Evolutionary conservation across 345 rosid genomes (phyloP).

Genomic region (Excoecaria cochinchinensis): DNA sequence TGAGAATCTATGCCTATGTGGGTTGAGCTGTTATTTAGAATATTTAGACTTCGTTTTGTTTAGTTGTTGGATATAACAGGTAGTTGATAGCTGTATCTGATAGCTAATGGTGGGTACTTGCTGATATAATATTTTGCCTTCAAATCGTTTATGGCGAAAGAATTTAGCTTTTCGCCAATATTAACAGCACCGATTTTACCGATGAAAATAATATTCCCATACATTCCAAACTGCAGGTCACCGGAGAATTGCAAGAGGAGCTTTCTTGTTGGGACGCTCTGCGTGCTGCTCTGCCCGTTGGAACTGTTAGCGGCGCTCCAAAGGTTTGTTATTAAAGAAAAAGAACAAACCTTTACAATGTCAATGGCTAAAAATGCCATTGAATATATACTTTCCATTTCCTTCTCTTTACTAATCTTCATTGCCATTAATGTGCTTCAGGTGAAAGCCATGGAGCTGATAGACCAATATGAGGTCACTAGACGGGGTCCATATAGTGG

Average conservation of each 20-base stretch:
- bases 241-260: conserved; percentile 71
- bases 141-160: no score
- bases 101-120: no score
- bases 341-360: neutral
- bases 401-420: conserved; percentile 2
- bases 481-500: conserved; percentile 95
- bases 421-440: conserved; percentile 13
- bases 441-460: conserved; percentile 88
- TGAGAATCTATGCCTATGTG: conserved; percentile 25
- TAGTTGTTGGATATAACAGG: no score
- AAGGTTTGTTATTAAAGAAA: conserved; percentile 38
- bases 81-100: no score
- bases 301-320: conserved; percentile 95
- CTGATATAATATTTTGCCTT: no score
- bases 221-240: conserved; percentile 49
- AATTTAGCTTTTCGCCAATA: no score
- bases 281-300: conserved; percentile 79
- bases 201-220: neutral
- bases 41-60: no score
- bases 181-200: neutral
- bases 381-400: no score
- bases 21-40: neutral
- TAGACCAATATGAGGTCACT: conserved; percentile 65
- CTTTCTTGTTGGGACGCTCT: conserved; percentile 80
- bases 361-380: neutral